Evolutionary conservation across 2,329 filamentous ascomycete genomes (phyloP).

Genomic region (Colletotrichum lindemuthianum): DNA sequence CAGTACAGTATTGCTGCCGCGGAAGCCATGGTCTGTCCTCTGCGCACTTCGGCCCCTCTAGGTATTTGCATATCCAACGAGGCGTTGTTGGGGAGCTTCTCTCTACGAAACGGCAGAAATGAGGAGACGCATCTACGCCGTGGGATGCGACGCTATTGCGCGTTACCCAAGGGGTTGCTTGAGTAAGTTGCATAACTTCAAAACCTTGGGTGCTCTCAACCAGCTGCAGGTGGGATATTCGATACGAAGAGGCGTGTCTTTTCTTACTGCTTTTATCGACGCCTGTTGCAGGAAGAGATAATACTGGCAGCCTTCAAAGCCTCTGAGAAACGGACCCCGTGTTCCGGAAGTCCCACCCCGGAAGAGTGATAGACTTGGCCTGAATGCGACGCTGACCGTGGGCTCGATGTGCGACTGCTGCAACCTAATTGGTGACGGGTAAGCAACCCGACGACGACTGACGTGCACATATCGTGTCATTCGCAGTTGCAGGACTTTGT

Average conservation of each 20-base stretch:
- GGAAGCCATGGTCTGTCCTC: no score
- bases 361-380: constrained; percentile 18
- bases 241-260: no score
- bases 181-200: no score
- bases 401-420: not conserved
- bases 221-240: no score
- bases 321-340: constrained; percentile 2
- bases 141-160: no score
- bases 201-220: no score
- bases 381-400: constrained; percentile 11
- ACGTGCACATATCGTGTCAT: not conserved
- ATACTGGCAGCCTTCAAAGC: constrained; percentile 23
- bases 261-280: not conserved
- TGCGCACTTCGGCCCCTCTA: no score
- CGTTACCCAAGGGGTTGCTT: no score
- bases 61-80: no score
- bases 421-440: not conserved
- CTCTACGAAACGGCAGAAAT: not conserved
- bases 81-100: constrained; percentile 5
- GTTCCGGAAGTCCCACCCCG: constrained; percentile 20
- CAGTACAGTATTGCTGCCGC: no score
- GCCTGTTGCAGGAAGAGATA: no score
- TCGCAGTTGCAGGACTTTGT: not conserved
- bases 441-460: constrained; percentile 6
- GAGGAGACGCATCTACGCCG: no score